A percentile compares a stretch with the other conserved stretches of the same genome.
Conservation (phyloP, 1,284 basidiomycete species). For the Agroathelia rolfsii region DNA sequence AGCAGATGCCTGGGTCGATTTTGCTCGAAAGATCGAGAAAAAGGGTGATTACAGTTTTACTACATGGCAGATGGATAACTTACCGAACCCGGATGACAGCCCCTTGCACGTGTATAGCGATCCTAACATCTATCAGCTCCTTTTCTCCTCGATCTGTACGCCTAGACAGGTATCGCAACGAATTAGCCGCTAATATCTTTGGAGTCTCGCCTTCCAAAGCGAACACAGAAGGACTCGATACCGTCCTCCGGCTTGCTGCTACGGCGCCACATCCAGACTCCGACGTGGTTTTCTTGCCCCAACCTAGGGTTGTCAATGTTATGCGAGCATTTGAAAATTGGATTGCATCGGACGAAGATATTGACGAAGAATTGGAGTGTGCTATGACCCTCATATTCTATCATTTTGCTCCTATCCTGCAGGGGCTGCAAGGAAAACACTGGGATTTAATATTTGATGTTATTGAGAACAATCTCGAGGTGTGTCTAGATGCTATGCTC, state of each 20-base stretch:
- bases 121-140: conserved; percentile 53
- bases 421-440: conserved; percentile 79
- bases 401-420: conserved; percentile 79
- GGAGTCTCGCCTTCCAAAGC: conserved; percentile 59
- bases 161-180: conserved; percentile 81
- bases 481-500: no score
- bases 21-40: conserved; percentile 54
- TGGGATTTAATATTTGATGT: conserved; percentile 92
- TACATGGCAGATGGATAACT: no score
- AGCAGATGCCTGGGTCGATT: conserved; percentile 66
- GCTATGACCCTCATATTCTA: conserved; percentile 70
- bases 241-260: conserved; percentile 66
- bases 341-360: conserved; percentile 70
- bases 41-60: no score
- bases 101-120: conserved; percentile 54
- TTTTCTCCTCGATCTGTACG: conserved; percentile 60
- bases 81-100: conserved; percentile 37
- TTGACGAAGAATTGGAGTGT: conserved; percentile 62
- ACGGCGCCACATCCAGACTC: conserved; percentile 74
- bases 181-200: conserved; percentile 73
- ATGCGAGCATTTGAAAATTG: conserved; percentile 80
- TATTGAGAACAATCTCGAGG: conserved; percentile 83
- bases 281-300: conserved; percentile 78
- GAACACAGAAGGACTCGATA: conserved; percentile 57
- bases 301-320: conserved; percentile 83